A percentile compares a stretch with the other conserved stretches of the same genome.
phyloP scores from a whole-genome alignment of 2,329 filamentous ascomycete species.

The Periconia sp. region DNA sequence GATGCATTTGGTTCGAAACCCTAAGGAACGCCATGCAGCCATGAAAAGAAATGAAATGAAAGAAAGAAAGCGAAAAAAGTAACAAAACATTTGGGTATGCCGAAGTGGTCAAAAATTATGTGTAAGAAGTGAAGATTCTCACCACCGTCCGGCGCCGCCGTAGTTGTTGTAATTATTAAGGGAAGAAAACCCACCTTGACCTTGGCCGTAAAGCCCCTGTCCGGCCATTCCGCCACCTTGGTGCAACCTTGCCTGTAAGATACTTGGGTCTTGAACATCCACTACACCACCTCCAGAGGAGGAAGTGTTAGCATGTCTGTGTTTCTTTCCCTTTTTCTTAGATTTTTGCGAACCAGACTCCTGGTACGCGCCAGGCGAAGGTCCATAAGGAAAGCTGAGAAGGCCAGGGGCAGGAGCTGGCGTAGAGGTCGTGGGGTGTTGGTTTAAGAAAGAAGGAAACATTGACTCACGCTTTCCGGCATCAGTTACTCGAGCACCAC shows the following conservation, averaged over 20 bases:
- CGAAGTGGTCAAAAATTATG: slow-evolving; percentile 30
- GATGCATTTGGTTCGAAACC: slow-evolving; percentile 41
- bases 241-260: slow-evolving; percentile 96
- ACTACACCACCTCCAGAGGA: slow-evolving; percentile 99
- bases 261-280: slow-evolving; percentile 99
- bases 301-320: slow-evolving; percentile 99
- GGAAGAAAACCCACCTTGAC: slow-evolving; percentile 88
- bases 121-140: slow-evolving; percentile 33
- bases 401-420: slow-evolving; percentile 88
- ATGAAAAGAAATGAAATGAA: slow-evolving; percentile 27
- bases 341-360: slow-evolving; percentile 88
- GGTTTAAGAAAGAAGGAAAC: slow-evolving; percentile 88
- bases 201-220: slow-evolving; percentile 87
- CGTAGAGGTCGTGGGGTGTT: slow-evolving; percentile 80
- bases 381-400: slow-evolving; percentile 88
- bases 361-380: slow-evolving; percentile 82
- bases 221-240: slow-evolving; percentile 79
- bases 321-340: slow-evolving; percentile 99
- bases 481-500: slow-evolving; percentile 74
- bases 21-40: slow-evolving; percentile 41
- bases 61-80: slow-evolving; percentile 4
- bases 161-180: slow-evolving; percentile 71
- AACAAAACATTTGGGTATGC: slow-evolving; percentile 35
- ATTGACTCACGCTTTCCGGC: slow-evolving; percentile 98
- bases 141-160: slow-evolving; percentile 43